Conservation (phyloP, 75 land plant species). For the Cupressus sempervirens region DNA sequence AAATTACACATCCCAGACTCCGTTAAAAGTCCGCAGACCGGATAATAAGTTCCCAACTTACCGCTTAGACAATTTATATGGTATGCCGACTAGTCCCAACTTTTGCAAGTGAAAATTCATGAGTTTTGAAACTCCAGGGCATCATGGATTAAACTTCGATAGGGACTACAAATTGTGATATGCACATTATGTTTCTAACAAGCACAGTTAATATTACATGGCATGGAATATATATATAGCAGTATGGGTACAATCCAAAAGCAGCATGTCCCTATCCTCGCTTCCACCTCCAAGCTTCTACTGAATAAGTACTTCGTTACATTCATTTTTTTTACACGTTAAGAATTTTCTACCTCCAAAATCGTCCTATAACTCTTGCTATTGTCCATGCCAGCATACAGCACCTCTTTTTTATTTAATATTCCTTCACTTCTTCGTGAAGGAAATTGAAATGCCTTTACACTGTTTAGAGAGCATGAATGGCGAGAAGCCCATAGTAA, state of each 20-base stretch:
- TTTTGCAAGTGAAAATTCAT: not conserved
- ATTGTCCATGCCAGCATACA: not conserved
- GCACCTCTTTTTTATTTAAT: slow-evolving; percentile 6
- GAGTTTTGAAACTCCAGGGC: not conserved
- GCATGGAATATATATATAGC: not conserved
- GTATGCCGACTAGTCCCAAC: not conserved
- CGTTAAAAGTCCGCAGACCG: not conserved
- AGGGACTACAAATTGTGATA: not conserved
- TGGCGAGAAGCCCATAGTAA: slow-evolving; percentile 6
- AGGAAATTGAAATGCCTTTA: not conserved
- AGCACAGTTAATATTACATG: not conserved
- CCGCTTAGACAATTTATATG: not conserved
- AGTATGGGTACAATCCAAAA: not conserved
- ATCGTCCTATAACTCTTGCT: not conserved
- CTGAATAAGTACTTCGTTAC: not conserved
- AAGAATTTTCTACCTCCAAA: not conserved
- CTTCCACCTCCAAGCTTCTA: not conserved
- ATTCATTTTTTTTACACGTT: not conserved
- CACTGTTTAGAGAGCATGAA: not conserved
- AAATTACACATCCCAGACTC: no score
- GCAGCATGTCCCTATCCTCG: not conserved
- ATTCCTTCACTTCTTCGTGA: slow-evolving; percentile 4
- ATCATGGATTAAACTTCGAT: not conserved
- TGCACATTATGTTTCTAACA: slow-evolving; percentile 3
- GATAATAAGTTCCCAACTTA: not conserved